phyloP scores from a whole-genome alignment of 1,139 yeast genomes.

The Geotrichum klebahnii region DNA sequence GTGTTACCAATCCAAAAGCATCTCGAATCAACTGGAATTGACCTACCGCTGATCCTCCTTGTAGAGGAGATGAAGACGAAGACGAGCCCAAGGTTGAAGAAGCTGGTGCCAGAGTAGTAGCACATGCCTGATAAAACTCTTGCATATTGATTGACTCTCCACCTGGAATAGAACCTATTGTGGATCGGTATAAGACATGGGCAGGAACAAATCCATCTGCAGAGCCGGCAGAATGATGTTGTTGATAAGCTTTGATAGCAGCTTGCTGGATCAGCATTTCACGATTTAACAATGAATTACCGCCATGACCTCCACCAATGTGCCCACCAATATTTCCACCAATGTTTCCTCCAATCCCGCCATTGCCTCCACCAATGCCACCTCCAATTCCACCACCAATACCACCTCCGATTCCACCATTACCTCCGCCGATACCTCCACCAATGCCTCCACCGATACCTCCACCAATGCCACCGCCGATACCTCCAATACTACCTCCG shows the following conservation, averaged over 20 bases:
- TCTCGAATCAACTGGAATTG: constrained; percentile 35
- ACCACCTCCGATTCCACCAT: background rate
- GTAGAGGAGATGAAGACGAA: constrained; percentile 22
- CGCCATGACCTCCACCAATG: background rate
- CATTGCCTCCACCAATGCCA: background rate
- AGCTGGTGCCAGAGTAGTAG: background rate
- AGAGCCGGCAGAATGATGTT: constrained; percentile 29
- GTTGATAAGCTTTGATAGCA: constrained; percentile 32
- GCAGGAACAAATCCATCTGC: constrained; percentile 39
- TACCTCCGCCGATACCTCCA: background rate
- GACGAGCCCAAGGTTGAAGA: constrained; percentile 4
- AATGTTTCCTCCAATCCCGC: background rate
- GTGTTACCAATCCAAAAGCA: constrained; percentile 38
- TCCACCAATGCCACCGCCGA: background rate
- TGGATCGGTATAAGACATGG: constrained; percentile 36
- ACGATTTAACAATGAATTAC: constrained; percentile 7
- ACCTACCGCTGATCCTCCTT: constrained; percentile 13
- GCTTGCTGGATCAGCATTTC: constrained; percentile 28
- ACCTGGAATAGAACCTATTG: constrained; percentile 23
- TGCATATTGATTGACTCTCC: constrained; percentile 30
- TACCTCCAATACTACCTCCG: background rate
- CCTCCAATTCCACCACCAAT: background rate
- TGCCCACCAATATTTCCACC: background rate
- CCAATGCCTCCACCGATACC: background rate
- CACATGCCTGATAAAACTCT: constrained; percentile 36